These are phyloP conservation scores for Trichoderma erinaceum DNA, from an alignment of 495 filamentous ascomycete genomes.

Conservation along the genomic window DNA sequence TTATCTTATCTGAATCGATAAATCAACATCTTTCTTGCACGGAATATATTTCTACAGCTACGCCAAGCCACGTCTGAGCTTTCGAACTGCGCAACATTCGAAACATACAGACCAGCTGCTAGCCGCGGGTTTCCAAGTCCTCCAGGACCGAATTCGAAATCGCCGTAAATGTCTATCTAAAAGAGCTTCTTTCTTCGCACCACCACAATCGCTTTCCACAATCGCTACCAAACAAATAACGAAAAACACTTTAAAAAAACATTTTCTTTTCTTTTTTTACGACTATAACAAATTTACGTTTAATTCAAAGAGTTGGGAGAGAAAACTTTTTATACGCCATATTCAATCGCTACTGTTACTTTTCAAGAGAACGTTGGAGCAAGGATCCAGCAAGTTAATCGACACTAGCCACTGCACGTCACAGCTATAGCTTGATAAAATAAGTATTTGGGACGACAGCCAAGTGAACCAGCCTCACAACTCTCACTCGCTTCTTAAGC, in stretches of 20 bases:
- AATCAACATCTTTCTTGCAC: neutral
- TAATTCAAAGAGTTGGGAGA: conserved; percentile 1
- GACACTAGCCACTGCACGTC: neutral
- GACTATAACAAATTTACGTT: neutral
- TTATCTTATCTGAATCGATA: neutral
- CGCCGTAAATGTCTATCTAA: conserved; percentile 9
- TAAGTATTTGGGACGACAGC: neutral
- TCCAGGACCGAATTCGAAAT: neutral
- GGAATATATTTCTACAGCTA: neutral
- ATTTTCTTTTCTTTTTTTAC: neutral
- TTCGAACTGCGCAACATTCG: conserved; percentile 2
- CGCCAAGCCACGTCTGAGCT: neutral
- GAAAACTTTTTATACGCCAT: neutral
- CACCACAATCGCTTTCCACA: conserved; percentile 28
- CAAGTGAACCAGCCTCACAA: neutral
- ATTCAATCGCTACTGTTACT: conserved; percentile 4
- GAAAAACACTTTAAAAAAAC: conserved; percentile 22
- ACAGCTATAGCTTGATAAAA: neutral
- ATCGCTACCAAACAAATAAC: conserved; percentile 28
- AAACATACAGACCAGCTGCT: neutral
- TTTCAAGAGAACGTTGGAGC: neutral
- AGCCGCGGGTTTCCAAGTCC: neutral
- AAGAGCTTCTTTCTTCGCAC: neutral
- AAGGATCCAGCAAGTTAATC: neutral
- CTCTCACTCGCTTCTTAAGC: conserved; percentile 1